A percentile compares a stretch with the other conserved stretches of the same genome.
Evolutionary conservation across 2,329 filamentous ascomycete genomes (phyloP).

Genomic region (Clarireedia sp.): DNA sequence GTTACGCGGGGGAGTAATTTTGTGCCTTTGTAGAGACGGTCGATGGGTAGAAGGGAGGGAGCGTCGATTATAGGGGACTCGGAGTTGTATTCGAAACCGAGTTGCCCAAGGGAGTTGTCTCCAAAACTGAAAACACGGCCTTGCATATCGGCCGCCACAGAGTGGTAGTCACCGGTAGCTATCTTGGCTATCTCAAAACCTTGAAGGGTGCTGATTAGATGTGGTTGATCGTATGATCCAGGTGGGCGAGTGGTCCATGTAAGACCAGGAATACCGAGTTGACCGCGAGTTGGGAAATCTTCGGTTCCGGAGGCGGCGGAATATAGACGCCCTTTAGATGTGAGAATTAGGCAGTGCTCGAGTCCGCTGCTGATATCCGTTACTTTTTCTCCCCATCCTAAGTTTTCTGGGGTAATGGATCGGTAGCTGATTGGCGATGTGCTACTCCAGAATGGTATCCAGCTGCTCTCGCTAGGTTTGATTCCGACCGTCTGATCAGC

Average conservation of each 20-base stretch:
- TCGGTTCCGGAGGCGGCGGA: conserved; percentile 75
- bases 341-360: conserved; percentile 81
- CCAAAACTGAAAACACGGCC: conserved; percentile 82
- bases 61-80: conserved; percentile 56
- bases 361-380: conserved; percentile 67
- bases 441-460: conserved; percentile 67
- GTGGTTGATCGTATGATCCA: conserved; percentile 72
- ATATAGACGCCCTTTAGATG: conserved; percentile 77
- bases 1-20: conserved; percentile 60
- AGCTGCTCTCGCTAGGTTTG: conserved; percentile 55
- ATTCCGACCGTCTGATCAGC: conserved; percentile 58
- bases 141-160: conserved; percentile 64
- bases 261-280: conserved; percentile 79
- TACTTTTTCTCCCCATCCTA: conserved; percentile 65
- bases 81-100: conserved; percentile 67
- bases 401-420: conserved; percentile 53
- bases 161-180: conserved; percentile 81
- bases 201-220: conserved; percentile 66
- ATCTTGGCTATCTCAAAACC: conserved; percentile 66
- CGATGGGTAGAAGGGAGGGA: conserved; percentile 63
- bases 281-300: conserved; percentile 72
- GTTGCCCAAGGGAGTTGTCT: conserved; percentile 84
- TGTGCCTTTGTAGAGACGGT: conserved; percentile 63
- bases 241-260: conserved; percentile 69
- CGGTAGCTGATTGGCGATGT: conserved; percentile 61